These are phyloP conservation scores for Warburgia ugandensis DNA, from an alignment of 164 flowering plant species.

Conservation along the genomic window DNA sequence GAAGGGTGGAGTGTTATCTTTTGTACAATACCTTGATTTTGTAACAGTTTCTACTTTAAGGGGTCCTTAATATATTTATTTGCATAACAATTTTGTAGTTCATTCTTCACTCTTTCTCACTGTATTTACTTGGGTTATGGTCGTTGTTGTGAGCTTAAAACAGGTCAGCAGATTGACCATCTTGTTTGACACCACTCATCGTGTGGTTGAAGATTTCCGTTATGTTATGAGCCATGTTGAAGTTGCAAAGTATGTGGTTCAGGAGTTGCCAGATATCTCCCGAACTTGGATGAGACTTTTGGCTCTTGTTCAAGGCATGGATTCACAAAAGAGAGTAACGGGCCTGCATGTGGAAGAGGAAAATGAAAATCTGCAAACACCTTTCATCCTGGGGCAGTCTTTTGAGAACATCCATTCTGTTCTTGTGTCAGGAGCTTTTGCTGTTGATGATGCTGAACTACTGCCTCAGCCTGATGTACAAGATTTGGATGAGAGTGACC, in stretches of 20 bases:
- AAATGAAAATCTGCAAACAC: conserved; percentile 52
- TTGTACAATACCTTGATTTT: no score
- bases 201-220: conserved; percentile 67
- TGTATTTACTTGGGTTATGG: no score
- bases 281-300: conserved; percentile 69
- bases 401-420: conserved; percentile 58
- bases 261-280: conserved; percentile 40
- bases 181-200: conserved; percentile 48
- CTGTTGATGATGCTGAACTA: conserved; percentile 30
- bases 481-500: conserved; percentile 41
- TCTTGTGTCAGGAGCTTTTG: conserved; percentile 63
- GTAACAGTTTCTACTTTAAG: no score
- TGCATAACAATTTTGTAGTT: no score
- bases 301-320: conserved; percentile 84
- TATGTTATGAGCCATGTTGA: conserved; percentile 76
- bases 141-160: no score
- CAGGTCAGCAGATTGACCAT: conserved; percentile 61
- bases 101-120: no score
- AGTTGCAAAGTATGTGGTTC: conserved; percentile 48
- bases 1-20: no score
- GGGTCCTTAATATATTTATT: no score
- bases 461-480: conserved; percentile 1
- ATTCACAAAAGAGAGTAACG: conserved; percentile 75
- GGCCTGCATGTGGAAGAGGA: conserved; percentile 75
- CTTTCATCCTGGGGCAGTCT: conserved; percentile 54